Percentiles rank a stretch among this genome's conserved stretches.
These are phyloP conservation scores for Fraxinus pennsylvanica DNA, from an alignment of 257 asterid species.

Conservation along the genomic window DNA sequence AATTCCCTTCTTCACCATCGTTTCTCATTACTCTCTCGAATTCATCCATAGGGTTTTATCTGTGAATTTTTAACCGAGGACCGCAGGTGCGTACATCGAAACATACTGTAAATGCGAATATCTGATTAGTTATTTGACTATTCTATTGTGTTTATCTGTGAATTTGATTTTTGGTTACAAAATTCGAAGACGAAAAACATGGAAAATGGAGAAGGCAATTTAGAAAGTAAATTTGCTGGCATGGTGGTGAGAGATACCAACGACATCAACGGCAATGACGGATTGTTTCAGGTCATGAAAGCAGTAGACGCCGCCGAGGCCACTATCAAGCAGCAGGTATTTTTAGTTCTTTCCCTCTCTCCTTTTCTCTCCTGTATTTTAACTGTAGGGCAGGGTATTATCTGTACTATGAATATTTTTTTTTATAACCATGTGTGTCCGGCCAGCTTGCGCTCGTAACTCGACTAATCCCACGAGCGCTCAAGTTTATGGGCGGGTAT, in stretches of 20 bases:
- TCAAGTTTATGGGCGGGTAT: no score
- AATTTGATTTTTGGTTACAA: background rate
- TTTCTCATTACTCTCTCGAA: background rate
- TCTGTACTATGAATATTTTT: background rate
- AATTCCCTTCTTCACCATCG: background rate
- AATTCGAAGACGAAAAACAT: conserved; percentile 30
- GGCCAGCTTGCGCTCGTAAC: no score
- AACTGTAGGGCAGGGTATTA: background rate
- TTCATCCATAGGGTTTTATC: background rate
- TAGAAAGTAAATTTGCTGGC: conserved; percentile 55
- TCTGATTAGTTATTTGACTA: background rate
- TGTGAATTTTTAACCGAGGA: background rate
- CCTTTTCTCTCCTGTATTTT: background rate
- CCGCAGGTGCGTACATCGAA: background rate
- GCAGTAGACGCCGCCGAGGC: conserved; percentile 98
- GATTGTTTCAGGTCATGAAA: conserved; percentile 83
- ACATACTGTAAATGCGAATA: background rate
- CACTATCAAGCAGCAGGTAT: conserved; percentile 88
- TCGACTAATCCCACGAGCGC: no score
- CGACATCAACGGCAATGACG: conserved; percentile 55
- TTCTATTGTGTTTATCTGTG: background rate
- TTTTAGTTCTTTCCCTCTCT: background rate
- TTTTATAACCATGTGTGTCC: no score
- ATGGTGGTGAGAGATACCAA: conserved; percentile 57
- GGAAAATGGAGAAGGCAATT: conserved; percentile 68